Conservation (phyloP, 2,329 filamentous ascomycete species). For the Trichoderma brevicompactum region DNA sequence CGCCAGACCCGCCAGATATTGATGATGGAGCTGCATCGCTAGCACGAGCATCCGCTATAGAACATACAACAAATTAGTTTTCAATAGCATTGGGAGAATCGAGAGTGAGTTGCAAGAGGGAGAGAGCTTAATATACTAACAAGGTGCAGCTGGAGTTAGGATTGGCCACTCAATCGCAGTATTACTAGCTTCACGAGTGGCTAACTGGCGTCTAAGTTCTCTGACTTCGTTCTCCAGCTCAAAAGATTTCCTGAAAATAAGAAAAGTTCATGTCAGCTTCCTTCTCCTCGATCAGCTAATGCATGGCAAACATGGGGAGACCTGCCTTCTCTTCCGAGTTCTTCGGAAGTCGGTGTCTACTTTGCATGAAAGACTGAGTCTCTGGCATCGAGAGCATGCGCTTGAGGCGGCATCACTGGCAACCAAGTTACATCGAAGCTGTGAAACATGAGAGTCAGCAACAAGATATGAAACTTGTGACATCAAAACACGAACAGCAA, state of each 20-base stretch:
- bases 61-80: not conserved
- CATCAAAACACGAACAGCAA: no score
- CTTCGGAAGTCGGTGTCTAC: slow-evolving; percentile 20
- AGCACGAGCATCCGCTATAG: not conserved
- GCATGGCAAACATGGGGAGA: fast-evolving
- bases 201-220: slow-evolving; percentile 12
- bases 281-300: no score
- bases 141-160: not conserved
- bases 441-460: not conserved
- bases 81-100: not conserved
- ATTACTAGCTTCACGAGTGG: slow-evolving; percentile 6
- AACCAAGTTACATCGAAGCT: slow-evolving; percentile 22
- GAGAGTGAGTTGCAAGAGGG: not conserved
- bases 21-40: slow-evolving; percentile 8
- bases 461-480: not conserved
- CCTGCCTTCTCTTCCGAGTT: slow-evolving; percentile 18
- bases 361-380: slow-evolving; percentile 16
- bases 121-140: not conserved
- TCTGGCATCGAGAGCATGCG: slow-evolving; percentile 15
- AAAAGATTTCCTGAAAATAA: slow-evolving; percentile 6
- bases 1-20: not conserved
- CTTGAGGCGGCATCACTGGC: not conserved
- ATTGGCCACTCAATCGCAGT: slow-evolving; percentile 16
- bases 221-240: slow-evolving; percentile 22
- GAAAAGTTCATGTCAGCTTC: not conserved